These are phyloP conservation scores for Helotiales sp. DNA, from an alignment of 2,329 filamentous ascomycete genomes.

Conservation along the genomic window DNA sequence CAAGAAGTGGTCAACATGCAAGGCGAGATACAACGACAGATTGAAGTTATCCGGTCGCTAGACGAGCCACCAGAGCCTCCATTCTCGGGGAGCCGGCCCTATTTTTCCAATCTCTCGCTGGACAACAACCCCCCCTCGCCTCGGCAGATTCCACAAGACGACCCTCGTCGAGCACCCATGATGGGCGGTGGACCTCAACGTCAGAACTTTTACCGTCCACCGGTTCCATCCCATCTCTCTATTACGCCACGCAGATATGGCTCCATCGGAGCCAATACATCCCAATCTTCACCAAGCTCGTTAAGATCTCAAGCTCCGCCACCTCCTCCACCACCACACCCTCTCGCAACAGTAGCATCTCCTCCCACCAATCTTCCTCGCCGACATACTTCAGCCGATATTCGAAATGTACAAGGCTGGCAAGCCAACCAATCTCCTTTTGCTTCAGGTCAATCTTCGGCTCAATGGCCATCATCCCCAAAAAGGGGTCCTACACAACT, in stretches of 20 bases:
- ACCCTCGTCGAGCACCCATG: slow-evolving; percentile 72
- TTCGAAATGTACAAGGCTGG: slow-evolving; percentile 81
- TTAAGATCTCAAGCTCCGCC: slow-evolving; percentile 69
- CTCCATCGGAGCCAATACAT: slow-evolving; percentile 74
- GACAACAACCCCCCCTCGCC: slow-evolving; percentile 86
- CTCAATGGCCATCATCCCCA: slow-evolving; percentile 71
- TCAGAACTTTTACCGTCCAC: slow-evolving; percentile 73
- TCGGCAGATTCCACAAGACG: slow-evolving; percentile 84
- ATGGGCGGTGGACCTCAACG: slow-evolving; percentile 59
- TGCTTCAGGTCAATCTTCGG: slow-evolving; percentile 63
- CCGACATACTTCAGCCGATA: slow-evolving; percentile 94
- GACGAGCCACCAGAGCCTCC: slow-evolving; percentile 72
- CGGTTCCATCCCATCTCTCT: slow-evolving; percentile 81
- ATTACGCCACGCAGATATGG: slow-evolving; percentile 80
- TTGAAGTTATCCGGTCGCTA: slow-evolving; percentile 59
- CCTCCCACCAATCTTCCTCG: slow-evolving; percentile 74
- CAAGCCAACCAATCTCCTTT: slow-evolving; percentile 68
- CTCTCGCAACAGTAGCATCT: slow-evolving; percentile 64
- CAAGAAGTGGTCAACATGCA: slow-evolving; percentile 60
- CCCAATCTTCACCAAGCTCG: slow-evolving; percentile 74
- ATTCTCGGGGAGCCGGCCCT: slow-evolving; percentile 67
- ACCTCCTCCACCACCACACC: slow-evolving; percentile 66
- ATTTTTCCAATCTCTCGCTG: slow-evolving; percentile 63
- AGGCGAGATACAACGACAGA: slow-evolving; percentile 64
- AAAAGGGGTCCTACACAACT: slow-evolving; percentile 54